Conservation (phyloP, 495 filamentous ascomycete species). For the Penicillium crystallinum region DNA sequence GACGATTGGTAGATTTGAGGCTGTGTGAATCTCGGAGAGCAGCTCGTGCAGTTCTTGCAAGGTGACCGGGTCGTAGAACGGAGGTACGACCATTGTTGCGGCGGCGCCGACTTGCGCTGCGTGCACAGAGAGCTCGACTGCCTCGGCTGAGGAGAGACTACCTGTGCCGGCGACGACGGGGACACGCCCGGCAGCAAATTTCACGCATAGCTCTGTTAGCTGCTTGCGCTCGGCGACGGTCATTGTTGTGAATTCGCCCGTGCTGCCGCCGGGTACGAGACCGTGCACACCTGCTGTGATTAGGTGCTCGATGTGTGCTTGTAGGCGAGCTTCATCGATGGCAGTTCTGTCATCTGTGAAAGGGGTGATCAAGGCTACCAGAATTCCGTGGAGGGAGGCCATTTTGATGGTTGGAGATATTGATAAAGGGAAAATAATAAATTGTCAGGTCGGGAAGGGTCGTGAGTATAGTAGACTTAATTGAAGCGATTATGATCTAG, state of each 20-base stretch:
- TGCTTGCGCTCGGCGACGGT: slow-evolving; percentile 32
- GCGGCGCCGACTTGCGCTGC: slow-evolving; percentile 28
- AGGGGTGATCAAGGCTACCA: slow-evolving; percentile 37
- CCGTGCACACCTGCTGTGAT: slow-evolving; percentile 32
- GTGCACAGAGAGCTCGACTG: slow-evolving; percentile 32
- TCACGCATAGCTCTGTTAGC: slow-evolving; percentile 33
- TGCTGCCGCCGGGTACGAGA: slow-evolving; percentile 37
- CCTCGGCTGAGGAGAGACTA: slow-evolving; percentile 22
- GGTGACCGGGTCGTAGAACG: slow-evolving; percentile 35
- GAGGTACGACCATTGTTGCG: slow-evolving; percentile 36
- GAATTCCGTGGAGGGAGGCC: slow-evolving; percentile 25
- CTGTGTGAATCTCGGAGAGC: slow-evolving; percentile 24
- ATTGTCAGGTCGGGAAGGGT: background rate
- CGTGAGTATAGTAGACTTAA: background rate
- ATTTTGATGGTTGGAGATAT: slow-evolving; percentile 9
- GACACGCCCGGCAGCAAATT: slow-evolving; percentile 31
- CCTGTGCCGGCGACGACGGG: slow-evolving; percentile 34
- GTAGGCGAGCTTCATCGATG: slow-evolving; percentile 28
- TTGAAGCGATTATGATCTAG: slow-evolving; percentile 4
- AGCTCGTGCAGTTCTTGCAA: slow-evolving; percentile 28
- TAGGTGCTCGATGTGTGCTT: slow-evolving; percentile 35
- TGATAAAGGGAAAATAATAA: background rate
- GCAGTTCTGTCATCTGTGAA: slow-evolving; percentile 30
- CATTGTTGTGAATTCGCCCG: slow-evolving; percentile 36
- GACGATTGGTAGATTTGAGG: slow-evolving; percentile 27